These are phyloP conservation scores for Pichia heedii DNA, from an alignment of 805 yeast genomes.

Conservation along the genomic window DNA sequence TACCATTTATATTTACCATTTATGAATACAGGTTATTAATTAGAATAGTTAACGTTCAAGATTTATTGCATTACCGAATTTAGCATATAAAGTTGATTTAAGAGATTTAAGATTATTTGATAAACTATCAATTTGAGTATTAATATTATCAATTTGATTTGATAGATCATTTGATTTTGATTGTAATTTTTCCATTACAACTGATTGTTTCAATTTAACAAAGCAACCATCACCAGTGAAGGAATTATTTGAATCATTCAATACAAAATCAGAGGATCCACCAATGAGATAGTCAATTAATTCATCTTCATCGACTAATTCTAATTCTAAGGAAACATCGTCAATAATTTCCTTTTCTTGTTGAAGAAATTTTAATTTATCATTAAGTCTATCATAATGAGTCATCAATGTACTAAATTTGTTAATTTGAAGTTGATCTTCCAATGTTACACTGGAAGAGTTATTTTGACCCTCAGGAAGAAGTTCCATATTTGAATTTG, in stretches of 20 bases:
- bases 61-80: slow-evolving; percentile 84
- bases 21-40: too few species aligned
- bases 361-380: slow-evolving; percentile 38
- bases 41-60: slow-evolving; percentile 44
- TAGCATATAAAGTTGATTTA: slow-evolving; percentile 72
- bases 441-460: slow-evolving; percentile 60
- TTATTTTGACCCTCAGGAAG: slow-evolving; percentile 49
- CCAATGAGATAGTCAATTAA: slow-evolving; percentile 71
- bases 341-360: slow-evolving; percentile 82
- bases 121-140: slow-evolving; percentile 39
- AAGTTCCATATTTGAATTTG: slow-evolving; percentile 19
- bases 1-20: too few species aligned
- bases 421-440: slow-evolving; percentile 85
- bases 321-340: slow-evolving; percentile 78
- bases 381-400: slow-evolving; percentile 51
- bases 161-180: slow-evolving; percentile 47
- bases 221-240: slow-evolving; percentile 79
- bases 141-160: slow-evolving; percentile 36
- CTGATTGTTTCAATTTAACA: slow-evolving; percentile 55
- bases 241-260: slow-evolving; percentile 51
- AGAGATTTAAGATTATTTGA: slow-evolving; percentile 49
- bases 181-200: slow-evolving; percentile 64
- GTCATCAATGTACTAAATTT: slow-evolving; percentile 76
- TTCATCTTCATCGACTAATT: slow-evolving; percentile 73
- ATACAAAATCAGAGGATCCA: slow-evolving; percentile 30